Conservation (phyloP, 2,329 filamentous ascomycete species). For the Fusarium aywerte region DNA sequence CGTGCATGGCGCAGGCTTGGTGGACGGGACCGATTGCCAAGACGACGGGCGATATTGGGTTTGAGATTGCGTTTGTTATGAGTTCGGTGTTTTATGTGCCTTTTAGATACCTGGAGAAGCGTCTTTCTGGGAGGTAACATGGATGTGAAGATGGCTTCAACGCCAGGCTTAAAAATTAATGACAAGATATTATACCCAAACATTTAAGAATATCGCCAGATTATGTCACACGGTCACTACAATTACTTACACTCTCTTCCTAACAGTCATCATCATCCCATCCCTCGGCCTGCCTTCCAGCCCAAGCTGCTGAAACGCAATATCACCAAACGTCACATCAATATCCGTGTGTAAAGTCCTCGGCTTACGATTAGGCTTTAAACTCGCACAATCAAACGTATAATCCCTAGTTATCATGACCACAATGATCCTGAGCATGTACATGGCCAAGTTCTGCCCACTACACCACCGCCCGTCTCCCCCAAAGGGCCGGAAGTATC, state of each 20-base stretch:
- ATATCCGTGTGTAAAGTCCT: slow-evolving; percentile 40
- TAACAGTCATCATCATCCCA: slow-evolving; percentile 42
- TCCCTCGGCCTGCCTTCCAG: slow-evolving; percentile 37
- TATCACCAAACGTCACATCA: slow-evolving; percentile 42
- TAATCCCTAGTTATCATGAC: slow-evolving; percentile 41
- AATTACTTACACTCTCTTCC: neutral
- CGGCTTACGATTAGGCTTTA: slow-evolving; percentile 18
- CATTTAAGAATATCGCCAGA: neutral
- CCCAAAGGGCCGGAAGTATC: slow-evolving; percentile 50
- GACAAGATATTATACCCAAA: neutral
- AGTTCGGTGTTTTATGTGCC: slow-evolving; percentile 61
- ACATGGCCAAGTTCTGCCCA: slow-evolving; percentile 51
- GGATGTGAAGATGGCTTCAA: slow-evolving; percentile 1
- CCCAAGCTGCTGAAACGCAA: slow-evolving; percentile 37
- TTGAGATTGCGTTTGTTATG: slow-evolving; percentile 69
- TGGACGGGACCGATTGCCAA: slow-evolving; percentile 69
- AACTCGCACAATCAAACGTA: slow-evolving; percentile 40
- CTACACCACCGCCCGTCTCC: slow-evolving; percentile 52
- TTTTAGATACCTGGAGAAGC: slow-evolving; percentile 59
- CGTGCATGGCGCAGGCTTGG: slow-evolving; percentile 70
- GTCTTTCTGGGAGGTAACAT: slow-evolving; percentile 43
- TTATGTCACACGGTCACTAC: neutral
- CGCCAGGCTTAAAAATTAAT: neutral
- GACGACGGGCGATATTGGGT: slow-evolving; percentile 72
- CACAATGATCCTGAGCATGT: slow-evolving; percentile 49